Evolutionary conservation across 345 rosid genomes (phyloP), one percentile per base, ranked within the genome.

Genomic region (Conringia planisiliqua): DNA sequence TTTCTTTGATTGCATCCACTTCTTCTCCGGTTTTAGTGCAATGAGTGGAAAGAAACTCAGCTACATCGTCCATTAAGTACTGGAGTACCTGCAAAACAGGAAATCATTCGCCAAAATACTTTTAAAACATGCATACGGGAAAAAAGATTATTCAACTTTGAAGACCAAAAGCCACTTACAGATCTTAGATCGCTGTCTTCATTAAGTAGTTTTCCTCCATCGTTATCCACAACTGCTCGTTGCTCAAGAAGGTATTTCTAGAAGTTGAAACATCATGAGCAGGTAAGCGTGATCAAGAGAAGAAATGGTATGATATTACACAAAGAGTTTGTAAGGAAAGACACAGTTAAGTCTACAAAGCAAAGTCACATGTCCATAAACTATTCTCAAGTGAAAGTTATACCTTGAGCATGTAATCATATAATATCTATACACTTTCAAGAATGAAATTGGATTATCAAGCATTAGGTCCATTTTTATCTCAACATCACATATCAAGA

Each of bases 161-260:
- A 55, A 70, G 39, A 70, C 26, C 24, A 76, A 62, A 76, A 36
- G 36, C 61, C 80, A 85, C 98, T 78, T 83, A 93, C 98, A 81
- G 97, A 84, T 93, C 98, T 86, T 68, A 93, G 68, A 82, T 93
- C 98, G 82, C 78, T 87, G 80, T 93, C 98, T 82, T 93, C 98
- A 75, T 93, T 93, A 61, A 93, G 96, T 72, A 89, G 81, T 80
- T 85, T 91, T 17, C 96, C 90, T 69, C 94, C 92, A 81, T 93
- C 97, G 69, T 52, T 82, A 73, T 91, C 91, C 74, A 91, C 74
- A 67, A 89, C 85, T 22, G 98, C 98, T 36, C 88, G 86, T 83
- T 91, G 90, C 86, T 93, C 98, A 24, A 93, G 94, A 80, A 93
- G 96, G 82, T 91, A 91, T 76, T 84, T 89, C 98, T 91, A 72